A percentile compares a stretch with the other conserved stretches of the same genome.
These are phyloP conservation scores for Rosa persica DNA, from an alignment of 306 rosid species.

Conservation along the genomic window DNA sequence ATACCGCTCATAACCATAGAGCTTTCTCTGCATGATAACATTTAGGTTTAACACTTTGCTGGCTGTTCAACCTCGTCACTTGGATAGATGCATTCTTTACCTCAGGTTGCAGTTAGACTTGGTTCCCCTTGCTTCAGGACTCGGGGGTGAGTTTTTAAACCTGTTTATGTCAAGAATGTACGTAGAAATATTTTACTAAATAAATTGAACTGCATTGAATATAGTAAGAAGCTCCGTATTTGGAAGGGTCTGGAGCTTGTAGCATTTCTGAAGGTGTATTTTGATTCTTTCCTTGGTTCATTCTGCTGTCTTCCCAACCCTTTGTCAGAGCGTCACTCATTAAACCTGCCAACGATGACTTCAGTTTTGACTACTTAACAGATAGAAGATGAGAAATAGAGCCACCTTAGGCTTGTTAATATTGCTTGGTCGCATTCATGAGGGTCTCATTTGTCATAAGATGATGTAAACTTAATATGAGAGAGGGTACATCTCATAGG, in stretches of 20 bases:
- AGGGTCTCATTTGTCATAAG: no score
- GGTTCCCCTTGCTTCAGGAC: not conserved
- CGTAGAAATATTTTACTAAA: not conserved
- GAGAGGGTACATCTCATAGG: no score
- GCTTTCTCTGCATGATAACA: not conserved
- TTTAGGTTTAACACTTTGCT: not conserved
- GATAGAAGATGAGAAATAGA: no score
- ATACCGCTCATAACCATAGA: not conserved
- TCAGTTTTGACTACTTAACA: not conserved
- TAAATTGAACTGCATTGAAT: conserved; percentile 42
- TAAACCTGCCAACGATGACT: conserved; percentile 43
- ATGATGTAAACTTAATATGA: no score
- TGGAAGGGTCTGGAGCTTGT: conserved; percentile 72
- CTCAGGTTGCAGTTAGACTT: not conserved
- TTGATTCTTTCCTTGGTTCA: conserved; percentile 63
- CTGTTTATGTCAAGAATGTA: not conserved
- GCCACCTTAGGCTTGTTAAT: no score
- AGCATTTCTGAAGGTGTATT: conserved; percentile 59
- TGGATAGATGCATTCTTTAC: not conserved
- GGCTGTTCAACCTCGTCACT: not conserved
- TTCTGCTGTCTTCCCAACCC: conserved; percentile 84
- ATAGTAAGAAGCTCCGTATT: conserved; percentile 60
- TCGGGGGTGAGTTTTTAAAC: no score
- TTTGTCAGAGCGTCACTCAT: conserved; percentile 80
- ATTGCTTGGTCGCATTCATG: no score